phyloP scores from a whole-genome alignment of 257 asterid genomes.

The Solanum acaule region DNA sequence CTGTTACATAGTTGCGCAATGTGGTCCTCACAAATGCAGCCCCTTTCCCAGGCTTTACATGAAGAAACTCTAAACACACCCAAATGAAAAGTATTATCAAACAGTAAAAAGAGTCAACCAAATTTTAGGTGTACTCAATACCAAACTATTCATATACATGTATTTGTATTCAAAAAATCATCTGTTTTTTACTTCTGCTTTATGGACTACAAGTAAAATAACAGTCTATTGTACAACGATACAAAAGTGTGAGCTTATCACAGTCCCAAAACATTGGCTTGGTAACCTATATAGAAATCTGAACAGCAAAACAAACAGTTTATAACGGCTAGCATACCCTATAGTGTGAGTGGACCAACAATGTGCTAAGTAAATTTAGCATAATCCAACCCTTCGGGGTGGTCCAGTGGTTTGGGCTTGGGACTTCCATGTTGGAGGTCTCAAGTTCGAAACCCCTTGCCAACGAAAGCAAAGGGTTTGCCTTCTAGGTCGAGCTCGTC shows the following conservation, averaged over 20 bases:
- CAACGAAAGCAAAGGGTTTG: too few species aligned
- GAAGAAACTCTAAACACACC: conserved; percentile 69
- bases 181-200: neutral
- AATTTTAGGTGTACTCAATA: neutral
- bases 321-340: neutral
- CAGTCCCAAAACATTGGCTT: neutral
- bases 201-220: neutral
- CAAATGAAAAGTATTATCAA: neutral
- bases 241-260: neutral
- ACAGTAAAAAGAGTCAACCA: neutral
- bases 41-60: conserved; percentile 96
- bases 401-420: too few species aligned
- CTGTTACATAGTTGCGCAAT: conserved; percentile 63
- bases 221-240: neutral
- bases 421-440: too few species aligned
- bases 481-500: too few species aligned
- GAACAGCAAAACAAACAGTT: neutral
- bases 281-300: neutral
- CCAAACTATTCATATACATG: neutral
- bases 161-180: neutral
- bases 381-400: neutral
- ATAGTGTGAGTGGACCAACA: neutral
- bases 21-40: conserved; percentile 96
- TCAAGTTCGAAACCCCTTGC: too few species aligned
- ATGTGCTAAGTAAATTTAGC: neutral